phyloP scores from a whole-genome alignment of 1,139 yeast genomes.

The Petasospora rhodanensis region DNA sequence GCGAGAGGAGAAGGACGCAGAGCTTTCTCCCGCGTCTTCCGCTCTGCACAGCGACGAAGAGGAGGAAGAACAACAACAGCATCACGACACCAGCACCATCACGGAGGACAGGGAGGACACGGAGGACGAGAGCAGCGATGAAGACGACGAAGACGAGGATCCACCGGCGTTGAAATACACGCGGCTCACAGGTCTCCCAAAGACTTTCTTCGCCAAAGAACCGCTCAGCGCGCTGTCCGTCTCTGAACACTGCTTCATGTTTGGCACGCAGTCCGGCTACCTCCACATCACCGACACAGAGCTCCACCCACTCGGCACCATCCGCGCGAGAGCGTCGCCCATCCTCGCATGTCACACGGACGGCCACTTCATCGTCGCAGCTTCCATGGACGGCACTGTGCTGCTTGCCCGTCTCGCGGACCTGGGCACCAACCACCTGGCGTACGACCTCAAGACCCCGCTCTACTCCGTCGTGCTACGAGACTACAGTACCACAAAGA shows the following conservation, averaged over 20 bases:
- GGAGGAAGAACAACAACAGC: too few relatives aligned
- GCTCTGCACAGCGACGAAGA: too few relatives aligned
- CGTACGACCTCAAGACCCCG: conserved; percentile 83
- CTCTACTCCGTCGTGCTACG: conserved; percentile 79
- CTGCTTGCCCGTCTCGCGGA: conserved; percentile 50
- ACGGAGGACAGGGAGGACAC: too few relatives aligned
- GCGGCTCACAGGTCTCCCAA: conserved; percentile 60
- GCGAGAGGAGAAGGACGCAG: too few relatives aligned
- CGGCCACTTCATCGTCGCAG: conserved; percentile 62
- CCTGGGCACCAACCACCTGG: conserved; percentile 33
- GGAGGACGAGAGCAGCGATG: conserved; percentile 17
- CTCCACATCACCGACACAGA: conserved; percentile 57
- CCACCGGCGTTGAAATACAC: conserved; percentile 79
- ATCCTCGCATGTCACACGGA: conserved; percentile 69
- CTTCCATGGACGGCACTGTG: conserved; percentile 91
- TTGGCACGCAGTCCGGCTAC: conserved; percentile 89
- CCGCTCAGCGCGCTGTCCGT: conserved; percentile 69
- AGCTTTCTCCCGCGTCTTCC: too few relatives aligned
- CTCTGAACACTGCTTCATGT: conserved; percentile 56
- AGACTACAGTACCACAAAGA: conserved; percentile 53
- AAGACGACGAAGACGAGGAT: conserved; percentile 38
- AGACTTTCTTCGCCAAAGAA: conserved; percentile 64
- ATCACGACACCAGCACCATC: too few relatives aligned
- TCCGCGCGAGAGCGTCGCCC: conserved; percentile 84
- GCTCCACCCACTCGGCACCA: conserved; percentile 57